phyloP scores from a whole-genome alignment of 441 rosid genomes.

The Lepidium campestre region DNA sequence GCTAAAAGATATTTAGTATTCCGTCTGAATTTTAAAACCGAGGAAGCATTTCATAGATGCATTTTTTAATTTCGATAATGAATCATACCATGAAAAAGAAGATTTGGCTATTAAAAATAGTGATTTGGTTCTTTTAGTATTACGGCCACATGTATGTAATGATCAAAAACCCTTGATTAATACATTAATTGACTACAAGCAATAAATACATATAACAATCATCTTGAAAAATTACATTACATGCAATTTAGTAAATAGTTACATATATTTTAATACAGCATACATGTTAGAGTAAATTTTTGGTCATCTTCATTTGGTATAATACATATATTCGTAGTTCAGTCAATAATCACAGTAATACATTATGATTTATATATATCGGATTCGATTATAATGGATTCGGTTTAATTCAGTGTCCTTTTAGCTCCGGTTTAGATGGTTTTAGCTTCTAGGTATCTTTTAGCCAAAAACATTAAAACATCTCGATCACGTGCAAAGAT shows the following conservation, averaged over 20 bases:
- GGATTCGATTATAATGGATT: no score
- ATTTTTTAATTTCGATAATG: neutral
- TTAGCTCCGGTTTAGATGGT: no score
- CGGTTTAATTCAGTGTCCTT: no score
- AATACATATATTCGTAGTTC: neutral
- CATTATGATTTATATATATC: neutral
- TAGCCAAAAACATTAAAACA: neutral
- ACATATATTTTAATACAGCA: neutral
- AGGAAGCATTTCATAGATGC: no score
- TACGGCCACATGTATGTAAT: neutral
- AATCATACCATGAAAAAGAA: neutral
- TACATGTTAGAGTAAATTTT: neutral
- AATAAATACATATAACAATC: neutral
- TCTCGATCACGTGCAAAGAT: conserved; percentile 5
- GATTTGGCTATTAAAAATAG: neutral
- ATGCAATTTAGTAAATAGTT: neutral
- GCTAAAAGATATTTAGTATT: no score
- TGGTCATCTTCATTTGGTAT: neutral
- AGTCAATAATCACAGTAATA: neutral
- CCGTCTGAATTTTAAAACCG: no score
- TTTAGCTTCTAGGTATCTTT: no score
- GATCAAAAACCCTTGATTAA: neutral
- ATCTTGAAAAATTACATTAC: neutral
- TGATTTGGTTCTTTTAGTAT: neutral
- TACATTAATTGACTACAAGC: neutral